Percentiles rank a stretch among this genome's conserved stretches.
phyloP scores from a whole-genome alignment of 139 green algal species.

The Limnomonas spitsbergensis region DNA sequence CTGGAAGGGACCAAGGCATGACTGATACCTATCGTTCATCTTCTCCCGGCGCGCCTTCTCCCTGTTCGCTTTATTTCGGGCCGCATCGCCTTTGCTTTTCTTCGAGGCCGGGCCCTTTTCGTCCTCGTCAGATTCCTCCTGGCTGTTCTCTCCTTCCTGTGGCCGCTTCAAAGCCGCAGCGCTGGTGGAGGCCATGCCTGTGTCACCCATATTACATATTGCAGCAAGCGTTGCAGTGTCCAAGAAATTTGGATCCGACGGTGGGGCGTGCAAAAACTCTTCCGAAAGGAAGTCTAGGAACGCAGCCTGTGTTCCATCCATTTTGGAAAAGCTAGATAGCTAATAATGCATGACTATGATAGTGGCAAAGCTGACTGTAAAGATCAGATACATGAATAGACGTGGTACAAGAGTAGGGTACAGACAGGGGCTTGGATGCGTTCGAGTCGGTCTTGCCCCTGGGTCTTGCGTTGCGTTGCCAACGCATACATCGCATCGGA shows the following conservation, averaged over 20 bases:
- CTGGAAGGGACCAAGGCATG: no score
- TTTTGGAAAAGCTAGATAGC: no score
- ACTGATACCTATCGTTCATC: conserved; percentile 72
- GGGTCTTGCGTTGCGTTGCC: no score
- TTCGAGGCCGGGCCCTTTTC: neutral
- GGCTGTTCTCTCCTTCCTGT: neutral
- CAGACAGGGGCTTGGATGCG: no score
- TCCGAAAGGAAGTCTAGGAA: neutral
- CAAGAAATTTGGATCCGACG: neutral
- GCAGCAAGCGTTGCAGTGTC: neutral
- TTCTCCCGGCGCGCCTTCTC: conserved; percentile 71
- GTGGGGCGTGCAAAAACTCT: neutral
- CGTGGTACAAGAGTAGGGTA: no score
- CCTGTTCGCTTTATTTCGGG: conserved; percentile 63
- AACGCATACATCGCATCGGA: no score
- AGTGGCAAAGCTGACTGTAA: no score
- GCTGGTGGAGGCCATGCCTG: neutral
- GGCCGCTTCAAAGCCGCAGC: neutral
- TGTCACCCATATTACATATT: neutral
- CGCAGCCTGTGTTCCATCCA: neutral
- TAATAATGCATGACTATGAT: no score
- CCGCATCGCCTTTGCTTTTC: conserved; percentile 22
- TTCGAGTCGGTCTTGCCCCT: no score
- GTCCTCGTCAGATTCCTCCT: neutral
- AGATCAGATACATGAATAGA: no score